phyloP scores from a whole-genome alignment of 768 basidiomycete species.

The Floccularia luteovirens region DNA sequence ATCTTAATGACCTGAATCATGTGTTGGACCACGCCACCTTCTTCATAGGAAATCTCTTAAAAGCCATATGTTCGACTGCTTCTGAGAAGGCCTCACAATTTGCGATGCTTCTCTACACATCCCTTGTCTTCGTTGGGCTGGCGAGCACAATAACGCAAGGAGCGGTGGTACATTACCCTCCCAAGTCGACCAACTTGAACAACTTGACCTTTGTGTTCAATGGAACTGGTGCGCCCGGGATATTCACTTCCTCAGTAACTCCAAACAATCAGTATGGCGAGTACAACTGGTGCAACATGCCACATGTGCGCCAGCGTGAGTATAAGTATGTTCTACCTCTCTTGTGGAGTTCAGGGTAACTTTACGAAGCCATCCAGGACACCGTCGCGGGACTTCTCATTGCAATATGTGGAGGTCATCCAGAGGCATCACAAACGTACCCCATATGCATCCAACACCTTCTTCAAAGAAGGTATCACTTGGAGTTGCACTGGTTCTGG shows the following conservation, averaged over 20 bases:
- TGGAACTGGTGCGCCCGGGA: conserved; percentile 37
- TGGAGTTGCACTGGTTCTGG: conserved; percentile 38
- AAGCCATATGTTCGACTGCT: neutral
- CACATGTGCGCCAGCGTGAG: conserved; percentile 35
- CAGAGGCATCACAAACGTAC: conserved; percentile 49
- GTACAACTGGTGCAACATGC: conserved; percentile 53
- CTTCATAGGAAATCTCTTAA: too few relatives aligned
- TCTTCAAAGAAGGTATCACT: conserved; percentile 36
- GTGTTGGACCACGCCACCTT: neutral
- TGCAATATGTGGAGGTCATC: conserved; percentile 44
- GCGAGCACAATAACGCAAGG: conserved; percentile 7
- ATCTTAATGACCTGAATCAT: too few relatives aligned
- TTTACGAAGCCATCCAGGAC: conserved; percentile 16
- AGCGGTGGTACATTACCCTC: conserved; percentile 29
- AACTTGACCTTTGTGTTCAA: conserved; percentile 33
- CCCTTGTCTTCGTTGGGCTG: conserved; percentile 8
- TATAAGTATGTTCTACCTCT: conserved; percentile 28
- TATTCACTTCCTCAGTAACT: conserved; percentile 32
- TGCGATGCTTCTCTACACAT: conserved; percentile 9
- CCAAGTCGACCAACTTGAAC: conserved; percentile 28
- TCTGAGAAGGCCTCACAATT: neutral
- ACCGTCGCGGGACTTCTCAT: conserved; percentile 23
- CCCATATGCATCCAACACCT: conserved; percentile 41
- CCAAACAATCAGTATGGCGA: conserved; percentile 31
- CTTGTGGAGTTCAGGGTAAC: neutral